phyloP scores from a whole-genome alignment of 495 filamentous ascomycete genomes.

The Penicillium tannophilum region DNA sequence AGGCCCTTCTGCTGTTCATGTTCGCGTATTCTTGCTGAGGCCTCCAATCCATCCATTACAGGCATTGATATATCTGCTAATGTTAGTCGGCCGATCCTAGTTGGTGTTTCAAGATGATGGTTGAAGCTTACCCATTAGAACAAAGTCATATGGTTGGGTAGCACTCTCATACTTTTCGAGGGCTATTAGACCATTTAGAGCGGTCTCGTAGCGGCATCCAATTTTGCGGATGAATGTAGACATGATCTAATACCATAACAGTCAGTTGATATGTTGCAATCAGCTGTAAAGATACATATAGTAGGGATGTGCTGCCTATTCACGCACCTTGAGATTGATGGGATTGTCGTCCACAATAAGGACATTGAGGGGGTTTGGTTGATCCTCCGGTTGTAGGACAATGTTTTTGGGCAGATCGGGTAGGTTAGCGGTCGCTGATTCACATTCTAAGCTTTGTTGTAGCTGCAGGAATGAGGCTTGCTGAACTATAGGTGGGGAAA shows the following conservation, averaged over 20 bases:
- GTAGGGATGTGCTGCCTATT: neutral
- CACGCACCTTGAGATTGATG: conserved; percentile 48
- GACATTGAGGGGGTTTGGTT: conserved; percentile 23
- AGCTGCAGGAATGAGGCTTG: neutral
- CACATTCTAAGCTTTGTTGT: neutral
- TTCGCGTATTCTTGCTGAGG: conserved; percentile 56
- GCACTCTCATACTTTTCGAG: conserved; percentile 52
- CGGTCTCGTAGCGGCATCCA: conserved; percentile 50
- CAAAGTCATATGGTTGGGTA: conserved; percentile 43
- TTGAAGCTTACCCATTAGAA: conserved; percentile 55
- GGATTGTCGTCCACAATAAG: conserved; percentile 54
- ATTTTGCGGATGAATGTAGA: conserved; percentile 58
- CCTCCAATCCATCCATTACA: conserved; percentile 64
- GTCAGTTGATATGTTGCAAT: neutral
- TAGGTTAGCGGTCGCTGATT: neutral
- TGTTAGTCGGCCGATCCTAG: neutral
- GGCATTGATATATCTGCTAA: conserved; percentile 64
- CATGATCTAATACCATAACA: conserved; percentile 34
- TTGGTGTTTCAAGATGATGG: neutral
- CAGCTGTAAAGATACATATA: neutral
- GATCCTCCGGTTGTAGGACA: neutral
- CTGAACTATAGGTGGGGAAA: neutral
- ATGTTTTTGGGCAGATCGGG: neutral
- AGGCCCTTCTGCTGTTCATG: conserved; percentile 41
- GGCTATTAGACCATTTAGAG: conserved; percentile 60